Percentiles rank a stretch among this genome's conserved stretches.
Conservation (phyloP, 805 yeast genomes). For the Debaryomyces maramus region DNA sequence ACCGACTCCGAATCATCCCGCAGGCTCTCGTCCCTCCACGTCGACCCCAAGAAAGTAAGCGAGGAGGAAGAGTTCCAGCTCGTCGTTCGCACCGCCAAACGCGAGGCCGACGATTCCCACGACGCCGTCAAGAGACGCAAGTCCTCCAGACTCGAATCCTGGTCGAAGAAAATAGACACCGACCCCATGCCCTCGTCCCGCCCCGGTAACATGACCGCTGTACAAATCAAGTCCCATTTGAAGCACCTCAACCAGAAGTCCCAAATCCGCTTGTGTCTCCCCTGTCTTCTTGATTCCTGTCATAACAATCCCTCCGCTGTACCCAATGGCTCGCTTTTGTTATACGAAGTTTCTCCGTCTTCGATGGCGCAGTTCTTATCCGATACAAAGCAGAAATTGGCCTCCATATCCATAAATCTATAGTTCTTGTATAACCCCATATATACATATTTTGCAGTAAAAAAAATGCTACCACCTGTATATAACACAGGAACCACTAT, state of each 20-base stretch:
- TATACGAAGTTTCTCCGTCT: slow-evolving; percentile 20
- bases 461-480: slow-evolving; percentile 2
- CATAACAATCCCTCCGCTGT: slow-evolving; percentile 17
- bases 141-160: neutral
- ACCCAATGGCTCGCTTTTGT: slow-evolving; percentile 23
- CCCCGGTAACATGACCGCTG: slow-evolving; percentile 20
- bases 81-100: slow-evolving; percentile 2
- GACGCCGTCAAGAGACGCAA: slow-evolving; percentile 6
- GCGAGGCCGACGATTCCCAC: neutral
- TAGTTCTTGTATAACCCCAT: too few species aligned
- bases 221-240: slow-evolving; percentile 20
- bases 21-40: neutral
- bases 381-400: slow-evolving; percentile 15
- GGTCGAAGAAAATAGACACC: slow-evolving; percentile 8
- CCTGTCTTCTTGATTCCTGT: slow-evolving; percentile 26
- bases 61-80: neutral
- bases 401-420: neutral
- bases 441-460: neutral
- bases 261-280: slow-evolving; percentile 28
- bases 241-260: slow-evolving; percentile 26
- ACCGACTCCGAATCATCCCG: neutral
- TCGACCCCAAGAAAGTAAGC: neutral
- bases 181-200: neutral
- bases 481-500: neutral
- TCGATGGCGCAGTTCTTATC: slow-evolving; percentile 21